Conservation (phyloP, 306 rosid genomes). For the Begonia masoniana region DNA sequence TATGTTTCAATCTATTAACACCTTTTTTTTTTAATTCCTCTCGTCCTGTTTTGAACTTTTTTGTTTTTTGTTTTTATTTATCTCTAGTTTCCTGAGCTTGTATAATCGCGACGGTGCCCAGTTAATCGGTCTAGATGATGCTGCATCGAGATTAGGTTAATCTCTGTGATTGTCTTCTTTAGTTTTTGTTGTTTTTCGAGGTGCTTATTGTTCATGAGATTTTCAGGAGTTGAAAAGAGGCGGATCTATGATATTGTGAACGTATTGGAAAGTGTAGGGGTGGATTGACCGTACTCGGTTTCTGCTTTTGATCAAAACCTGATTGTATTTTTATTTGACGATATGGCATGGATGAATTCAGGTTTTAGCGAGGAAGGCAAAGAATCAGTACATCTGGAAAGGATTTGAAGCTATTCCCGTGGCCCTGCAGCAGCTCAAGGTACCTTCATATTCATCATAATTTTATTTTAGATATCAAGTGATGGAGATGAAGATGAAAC, state of each 20-base stretch:
- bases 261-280: constrained; percentile 81
- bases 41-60: no score
- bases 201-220: neutral
- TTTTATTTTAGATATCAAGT: no score
- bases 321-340: neutral
- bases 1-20: no score
- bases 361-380: constrained; percentile 50
- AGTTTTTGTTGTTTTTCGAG: neutral
- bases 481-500: no score
- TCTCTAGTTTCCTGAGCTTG: no score
- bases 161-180: neutral
- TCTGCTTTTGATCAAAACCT: neutral
- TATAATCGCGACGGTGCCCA: no score
- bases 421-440: constrained; percentile 60
- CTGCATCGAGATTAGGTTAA: no score
- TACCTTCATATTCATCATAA: no score
- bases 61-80: no score
- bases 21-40: no score
- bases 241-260: constrained; percentile 94
- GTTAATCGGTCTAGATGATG: no score
- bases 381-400: constrained; percentile 85
- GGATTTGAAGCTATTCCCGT: constrained; percentile 64
- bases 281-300: constrained; percentile 1
- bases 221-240: constrained; percentile 68
- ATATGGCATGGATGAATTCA: neutral